Conservation (phyloP, 2,329 filamentous ascomycete species). For the Colletotrichum truncatum region DNA sequence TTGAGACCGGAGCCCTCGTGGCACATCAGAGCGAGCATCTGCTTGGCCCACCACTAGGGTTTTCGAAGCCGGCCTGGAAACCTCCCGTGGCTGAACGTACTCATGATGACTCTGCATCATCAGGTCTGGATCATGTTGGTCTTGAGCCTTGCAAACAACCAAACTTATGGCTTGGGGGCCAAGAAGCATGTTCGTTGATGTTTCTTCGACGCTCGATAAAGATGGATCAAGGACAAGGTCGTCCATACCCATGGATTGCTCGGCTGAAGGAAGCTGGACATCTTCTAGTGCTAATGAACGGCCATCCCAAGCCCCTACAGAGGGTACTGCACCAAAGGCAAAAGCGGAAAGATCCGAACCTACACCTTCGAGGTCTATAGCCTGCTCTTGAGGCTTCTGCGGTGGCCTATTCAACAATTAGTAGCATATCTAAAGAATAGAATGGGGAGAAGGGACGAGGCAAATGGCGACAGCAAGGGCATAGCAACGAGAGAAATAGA, state of each 20-base stretch:
- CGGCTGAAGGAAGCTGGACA: constrained; percentile 16
- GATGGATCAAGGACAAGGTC: constrained; percentile 16
- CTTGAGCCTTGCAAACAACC: neutral
- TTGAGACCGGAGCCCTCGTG: neutral
- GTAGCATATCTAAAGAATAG: neutral
- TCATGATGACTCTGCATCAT: neutral
- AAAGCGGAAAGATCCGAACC: constrained; percentile 12
- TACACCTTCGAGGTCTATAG: constrained; percentile 23
- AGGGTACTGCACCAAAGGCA: neutral
- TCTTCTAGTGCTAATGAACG: neutral
- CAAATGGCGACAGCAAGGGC: neutral
- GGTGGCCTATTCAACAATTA: neutral
- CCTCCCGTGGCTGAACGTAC: constrained; percentile 7
- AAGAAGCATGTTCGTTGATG: neutral
- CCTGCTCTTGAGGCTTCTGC: neutral
- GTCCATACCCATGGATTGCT: constrained; percentile 14
- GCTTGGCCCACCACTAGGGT: neutral
- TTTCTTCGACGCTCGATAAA: neutral
- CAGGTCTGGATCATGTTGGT: neutral
- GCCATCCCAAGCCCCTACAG: too few relatives aligned
- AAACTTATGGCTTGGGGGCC: neutral
- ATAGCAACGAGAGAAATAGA: too few relatives aligned
- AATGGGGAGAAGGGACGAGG: neutral
- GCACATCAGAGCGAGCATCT: neutral
- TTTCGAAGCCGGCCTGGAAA: constrained; percentile 12